Evolutionary conservation across 2,329 filamentous ascomycete species (phyloP), one percentile per base, ranked within the genome.

Genomic region (Fusarium incarnatum): DNA sequence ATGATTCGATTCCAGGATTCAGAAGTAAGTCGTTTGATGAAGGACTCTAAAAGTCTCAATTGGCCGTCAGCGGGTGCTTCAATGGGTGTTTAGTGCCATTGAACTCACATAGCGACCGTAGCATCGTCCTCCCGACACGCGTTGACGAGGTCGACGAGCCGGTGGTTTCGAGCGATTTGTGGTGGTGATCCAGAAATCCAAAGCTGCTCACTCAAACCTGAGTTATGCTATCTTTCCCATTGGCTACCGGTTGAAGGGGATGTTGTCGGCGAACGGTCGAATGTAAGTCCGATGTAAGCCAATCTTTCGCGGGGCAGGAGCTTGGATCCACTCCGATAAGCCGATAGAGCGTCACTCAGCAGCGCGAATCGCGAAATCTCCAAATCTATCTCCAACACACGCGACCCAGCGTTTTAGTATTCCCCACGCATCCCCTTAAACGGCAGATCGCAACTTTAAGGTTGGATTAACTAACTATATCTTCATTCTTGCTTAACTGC

Each of bases 11-110:
- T n/a, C 57, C 70, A 37, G 56, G 49, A 27, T 42, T 60, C 46
- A 58, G 37, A 55, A 37, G 37, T 37, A 40, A 54, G 57, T 60
- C 45, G 64, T 70, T 63, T 55, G 40, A 56, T 64, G 56, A 63
- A n/a, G 55, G 56, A 62, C 65, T 75, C 64, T 74, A 74, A 58
- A 71, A 27, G 59, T 76, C 70, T 73, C 74, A 74, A 75, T 75
- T 76, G 70, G 58, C 34, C 60, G 64, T 76, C 60, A 76, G 73
- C 44, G 22, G 46, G 20, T n/a, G 46, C 28, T 67, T 62, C 37
- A 32, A 48, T 22, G 45, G 41, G 22, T 46, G 53, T 22, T n/a
- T 7, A 12, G 53, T 72, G 69, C 69, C 72, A 76, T 73, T 73
- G 67, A 41, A 72, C 74, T 76, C 65, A 76, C 74, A 62, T 56